A percentile compares a stretch with the other conserved stretches of the same genome.
Conservation (phyloP, 2,329 filamentous ascomycete genomes). For the Phoma sp. region DNA sequence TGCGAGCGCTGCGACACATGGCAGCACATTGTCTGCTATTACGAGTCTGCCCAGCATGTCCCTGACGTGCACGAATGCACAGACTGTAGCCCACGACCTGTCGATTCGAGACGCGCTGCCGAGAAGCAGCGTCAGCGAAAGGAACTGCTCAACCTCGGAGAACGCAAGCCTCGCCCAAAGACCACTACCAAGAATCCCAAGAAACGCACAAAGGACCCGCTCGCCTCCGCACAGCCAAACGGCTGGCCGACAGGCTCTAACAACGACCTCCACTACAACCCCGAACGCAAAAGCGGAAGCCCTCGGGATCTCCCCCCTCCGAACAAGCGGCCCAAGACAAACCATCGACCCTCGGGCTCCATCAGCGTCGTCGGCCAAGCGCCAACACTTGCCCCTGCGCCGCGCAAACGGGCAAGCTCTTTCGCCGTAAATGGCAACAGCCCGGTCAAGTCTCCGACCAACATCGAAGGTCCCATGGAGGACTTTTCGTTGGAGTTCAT, state of each 20-base stretch:
- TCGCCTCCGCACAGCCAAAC: slow-evolving; percentile 67
- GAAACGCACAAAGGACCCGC: slow-evolving; percentile 78
- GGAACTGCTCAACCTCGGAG: slow-evolving; percentile 61
- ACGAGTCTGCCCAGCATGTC: slow-evolving; percentile 74
- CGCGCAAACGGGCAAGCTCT: slow-evolving; percentile 66
- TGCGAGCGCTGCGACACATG: slow-evolving; percentile 96
- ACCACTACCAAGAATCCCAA: slow-evolving; percentile 81
- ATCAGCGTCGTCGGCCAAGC: slow-evolving; percentile 71
- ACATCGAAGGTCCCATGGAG: slow-evolving; percentile 69
- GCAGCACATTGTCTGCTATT: slow-evolving; percentile 99
- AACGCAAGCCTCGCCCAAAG: slow-evolving; percentile 75
- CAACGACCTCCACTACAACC: slow-evolving; percentile 59
- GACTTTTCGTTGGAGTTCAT: slow-evolving; percentile 79
- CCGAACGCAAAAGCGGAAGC: slow-evolving; percentile 57
- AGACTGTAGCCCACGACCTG: slow-evolving; percentile 79
- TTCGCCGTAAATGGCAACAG: slow-evolving; percentile 69
- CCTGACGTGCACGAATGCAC: slow-evolving; percentile 83
- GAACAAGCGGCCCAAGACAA: slow-evolving; percentile 80
- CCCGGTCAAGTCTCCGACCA: slow-evolving; percentile 76
- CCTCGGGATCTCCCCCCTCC: slow-evolving; percentile 65
- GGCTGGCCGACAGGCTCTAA: slow-evolving; percentile 65
- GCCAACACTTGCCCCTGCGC: slow-evolving; percentile 67
- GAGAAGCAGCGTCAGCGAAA: slow-evolving; percentile 72
- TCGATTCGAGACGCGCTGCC: slow-evolving; percentile 77
- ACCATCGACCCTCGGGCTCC: slow-evolving; percentile 79